Evolutionary conservation across 1,284 basidiomycete genomes (phyloP).

Genomic region (Pseudozyma thailandica): DNA sequence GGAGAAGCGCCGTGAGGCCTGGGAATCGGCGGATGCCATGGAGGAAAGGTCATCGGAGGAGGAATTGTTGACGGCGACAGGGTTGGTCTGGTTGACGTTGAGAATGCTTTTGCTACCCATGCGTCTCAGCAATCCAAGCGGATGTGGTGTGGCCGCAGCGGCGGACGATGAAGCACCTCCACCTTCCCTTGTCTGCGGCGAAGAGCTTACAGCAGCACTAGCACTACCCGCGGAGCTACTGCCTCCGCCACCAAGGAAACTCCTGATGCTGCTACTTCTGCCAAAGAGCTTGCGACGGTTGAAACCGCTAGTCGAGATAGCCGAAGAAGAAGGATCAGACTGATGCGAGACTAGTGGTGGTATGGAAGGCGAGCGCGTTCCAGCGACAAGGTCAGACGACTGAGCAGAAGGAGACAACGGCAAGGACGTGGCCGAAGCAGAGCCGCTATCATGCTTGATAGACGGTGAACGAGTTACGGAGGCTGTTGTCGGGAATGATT

Average conservation of each 20-base stretch:
- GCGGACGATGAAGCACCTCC: neutral
- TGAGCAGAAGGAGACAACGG: conserved; percentile 5
- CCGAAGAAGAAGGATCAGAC: neutral
- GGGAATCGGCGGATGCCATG: conserved; percentile 21
- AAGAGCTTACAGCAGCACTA: neutral
- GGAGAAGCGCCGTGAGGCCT: conserved; percentile 31
- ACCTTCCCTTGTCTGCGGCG: neutral
- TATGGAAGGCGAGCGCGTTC: neutral
- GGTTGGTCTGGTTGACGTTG: conserved; percentile 29
- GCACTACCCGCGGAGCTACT: conserved; percentile 1
- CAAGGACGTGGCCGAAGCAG: conserved; percentile 4
- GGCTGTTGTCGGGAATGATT: neutral
- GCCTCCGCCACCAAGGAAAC: conserved; percentile 18
- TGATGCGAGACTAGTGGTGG: neutral
- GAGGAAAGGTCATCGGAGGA: conserved; percentile 33
- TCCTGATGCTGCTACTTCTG: conserved; percentile 45
- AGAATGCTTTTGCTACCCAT: conserved; percentile 50
- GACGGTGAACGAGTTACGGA: conserved; percentile 1
- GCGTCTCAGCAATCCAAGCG: conserved; percentile 36
- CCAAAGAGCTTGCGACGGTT: conserved; percentile 50
- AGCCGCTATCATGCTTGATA: neutral
- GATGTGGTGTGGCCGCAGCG: conserved; percentile 2
- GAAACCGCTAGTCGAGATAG: conserved; percentile 9
- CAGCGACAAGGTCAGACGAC: neutral
- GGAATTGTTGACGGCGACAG: conserved; percentile 4